Evolutionary conservation across 129 eudicot species (phyloP).

Genomic region (Glebionis coronaria): DNA sequence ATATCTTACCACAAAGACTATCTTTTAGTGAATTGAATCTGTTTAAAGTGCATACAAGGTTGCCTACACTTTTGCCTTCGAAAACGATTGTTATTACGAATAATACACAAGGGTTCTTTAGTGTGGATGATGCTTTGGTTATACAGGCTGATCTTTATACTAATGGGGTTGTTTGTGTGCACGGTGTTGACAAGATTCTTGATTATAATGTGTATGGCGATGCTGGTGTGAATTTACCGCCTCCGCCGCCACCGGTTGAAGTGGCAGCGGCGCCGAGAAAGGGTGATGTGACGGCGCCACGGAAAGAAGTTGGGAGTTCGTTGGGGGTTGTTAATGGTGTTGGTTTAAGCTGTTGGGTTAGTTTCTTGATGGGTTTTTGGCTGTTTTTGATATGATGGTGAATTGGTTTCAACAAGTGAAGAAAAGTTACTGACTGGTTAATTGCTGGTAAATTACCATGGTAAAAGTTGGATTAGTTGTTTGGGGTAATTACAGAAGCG

Average conservation of each 20-base stretch:
- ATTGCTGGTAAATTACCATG: no score
- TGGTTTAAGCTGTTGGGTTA: neutral
- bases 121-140: slow-evolving; percentile 43
- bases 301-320: slow-evolving; percentile 1
- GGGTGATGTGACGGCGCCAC: neutral
- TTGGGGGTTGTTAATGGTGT: neutral
- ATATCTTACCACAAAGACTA: slow-evolving; percentile 59
- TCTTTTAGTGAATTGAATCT: slow-evolving; percentile 43
- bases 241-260: slow-evolving; percentile 23
- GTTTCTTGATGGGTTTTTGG: neutral
- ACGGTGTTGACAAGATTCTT: slow-evolving; percentile 41
- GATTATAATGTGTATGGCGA: slow-evolving; percentile 36
- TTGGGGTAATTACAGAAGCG: neutral
- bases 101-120: slow-evolving; percentile 40
- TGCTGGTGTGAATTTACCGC: neutral
- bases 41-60: slow-evolving; percentile 40
- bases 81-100: slow-evolving; percentile 46
- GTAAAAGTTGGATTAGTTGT: no score
- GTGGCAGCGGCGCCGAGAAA: neutral
- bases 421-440: no score
- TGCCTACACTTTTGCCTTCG: slow-evolving; percentile 54
- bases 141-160: slow-evolving; percentile 51
- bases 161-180: slow-evolving; percentile 36
- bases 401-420: neutral
- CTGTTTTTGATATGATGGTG: neutral